Percentiles rank a stretch among this genome's conserved stretches.
These are phyloP conservation scores for Calonectria ilicicola DNA, from an alignment of 2,329 filamentous ascomycete genomes.

Conservation along the genomic window DNA sequence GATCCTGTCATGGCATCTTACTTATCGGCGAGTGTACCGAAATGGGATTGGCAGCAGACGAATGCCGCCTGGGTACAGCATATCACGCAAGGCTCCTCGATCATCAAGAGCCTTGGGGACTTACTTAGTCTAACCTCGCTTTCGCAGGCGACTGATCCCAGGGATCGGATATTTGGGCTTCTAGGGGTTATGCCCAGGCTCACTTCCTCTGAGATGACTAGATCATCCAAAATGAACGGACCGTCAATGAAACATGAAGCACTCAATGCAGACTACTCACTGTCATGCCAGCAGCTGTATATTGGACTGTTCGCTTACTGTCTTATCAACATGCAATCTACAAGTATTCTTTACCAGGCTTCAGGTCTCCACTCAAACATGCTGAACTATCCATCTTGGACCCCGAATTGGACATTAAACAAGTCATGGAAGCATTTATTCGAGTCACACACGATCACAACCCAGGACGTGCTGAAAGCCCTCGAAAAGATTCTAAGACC, in stretches of 20 bases:
- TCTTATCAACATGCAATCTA: not conserved
- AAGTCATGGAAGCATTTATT: too few species aligned
- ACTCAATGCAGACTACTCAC: not conserved
- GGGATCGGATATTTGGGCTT: not conserved
- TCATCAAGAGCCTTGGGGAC: not conserved
- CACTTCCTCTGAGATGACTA: too few species aligned
- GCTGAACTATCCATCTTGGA: not conserved
- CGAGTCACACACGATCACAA: too few species aligned
- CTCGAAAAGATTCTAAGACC: too few species aligned
- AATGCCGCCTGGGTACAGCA: too few species aligned
- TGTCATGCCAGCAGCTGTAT: not conserved
- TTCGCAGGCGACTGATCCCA: not conserved
- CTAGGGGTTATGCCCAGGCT: not conserved
- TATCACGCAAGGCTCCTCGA: not conserved
- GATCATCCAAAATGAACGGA: too few species aligned
- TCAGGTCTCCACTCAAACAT: not conserved
- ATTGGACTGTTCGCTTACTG: not conserved
- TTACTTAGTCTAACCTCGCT: not conserved
- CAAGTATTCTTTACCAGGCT: not conserved
- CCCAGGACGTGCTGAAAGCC: too few species aligned
- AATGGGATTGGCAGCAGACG: not conserved
- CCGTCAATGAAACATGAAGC: too few species aligned
- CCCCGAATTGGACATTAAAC: not conserved
- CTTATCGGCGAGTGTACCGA: not conserved
- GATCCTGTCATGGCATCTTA: not conserved